These are phyloP conservation scores for Macrophomina tecta DNA, from an alignment of 2,329 filamentous ascomycete genomes.

Conservation along the genomic window DNA sequence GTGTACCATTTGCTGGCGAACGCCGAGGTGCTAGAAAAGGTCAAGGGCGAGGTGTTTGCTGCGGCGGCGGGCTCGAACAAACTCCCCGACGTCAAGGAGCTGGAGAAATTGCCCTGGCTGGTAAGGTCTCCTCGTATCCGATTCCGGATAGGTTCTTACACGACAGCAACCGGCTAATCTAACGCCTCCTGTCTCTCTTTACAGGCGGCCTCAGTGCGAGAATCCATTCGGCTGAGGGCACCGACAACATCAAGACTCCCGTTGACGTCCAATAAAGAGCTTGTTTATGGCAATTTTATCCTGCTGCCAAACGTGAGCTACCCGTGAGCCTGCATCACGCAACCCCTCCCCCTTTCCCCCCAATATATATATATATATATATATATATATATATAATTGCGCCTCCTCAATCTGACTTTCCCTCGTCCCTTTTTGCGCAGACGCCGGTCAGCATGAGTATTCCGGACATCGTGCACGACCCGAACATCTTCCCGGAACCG, in stretches of 20 bases:
- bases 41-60: constrained; percentile 44
- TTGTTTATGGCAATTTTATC: constrained; percentile 28
- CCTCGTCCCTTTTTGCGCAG: not conserved
- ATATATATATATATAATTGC: too few relatives aligned
- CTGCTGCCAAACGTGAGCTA: constrained; percentile 28
- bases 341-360: too few relatives aligned
- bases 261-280: constrained; percentile 22
- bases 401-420: too few relatives aligned
- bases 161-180: too few relatives aligned
- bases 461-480: constrained; percentile 28
- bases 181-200: too few relatives aligned
- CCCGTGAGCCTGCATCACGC: not conserved
- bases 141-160: too few relatives aligned
- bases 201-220: constrained; percentile 24
- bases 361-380: too few relatives aligned
- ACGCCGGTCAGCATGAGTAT: not conserved
- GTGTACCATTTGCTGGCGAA: constrained; percentile 47
- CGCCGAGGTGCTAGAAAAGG: constrained; percentile 36
- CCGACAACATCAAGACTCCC: constrained; percentile 29
- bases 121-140: not conserved
- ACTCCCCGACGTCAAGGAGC: not conserved
- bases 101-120: not conserved
- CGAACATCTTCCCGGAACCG: constrained; percentile 30
- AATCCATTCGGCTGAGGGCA: constrained; percentile 29
- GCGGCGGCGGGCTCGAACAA: not conserved